These are phyloP conservation scores for Pyricularia grisea DNA, from an alignment of 2,329 filamentous ascomycete species.

Conservation along the genomic window DNA sequence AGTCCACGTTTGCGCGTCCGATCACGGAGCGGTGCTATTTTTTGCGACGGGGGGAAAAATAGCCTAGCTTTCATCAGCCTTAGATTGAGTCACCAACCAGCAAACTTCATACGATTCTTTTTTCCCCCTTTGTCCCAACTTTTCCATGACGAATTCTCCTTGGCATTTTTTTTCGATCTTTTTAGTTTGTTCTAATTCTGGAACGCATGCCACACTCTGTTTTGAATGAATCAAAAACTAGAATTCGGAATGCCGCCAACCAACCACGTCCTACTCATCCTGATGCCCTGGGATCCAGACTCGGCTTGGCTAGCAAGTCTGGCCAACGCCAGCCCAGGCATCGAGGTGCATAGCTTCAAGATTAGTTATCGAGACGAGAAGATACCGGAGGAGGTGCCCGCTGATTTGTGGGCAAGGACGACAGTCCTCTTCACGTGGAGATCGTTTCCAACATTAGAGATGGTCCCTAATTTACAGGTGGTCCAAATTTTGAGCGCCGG, in stretches of 20 bases:
- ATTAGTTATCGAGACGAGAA: not conserved
- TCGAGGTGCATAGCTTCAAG: not conserved
- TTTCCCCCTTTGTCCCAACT: not conserved
- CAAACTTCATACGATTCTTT: not conserved
- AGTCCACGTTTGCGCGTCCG: not conserved
- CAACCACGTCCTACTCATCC: not conserved
- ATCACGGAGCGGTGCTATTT: not conserved
- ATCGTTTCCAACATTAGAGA: conserved; percentile 28
- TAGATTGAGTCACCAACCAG: not conserved
- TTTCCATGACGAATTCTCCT: not conserved
- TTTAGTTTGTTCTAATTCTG: not conserved
- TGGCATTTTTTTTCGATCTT: not conserved
- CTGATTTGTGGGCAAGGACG: conserved; percentile 29
- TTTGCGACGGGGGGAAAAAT: not conserved
- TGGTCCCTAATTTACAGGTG: conserved; percentile 26
- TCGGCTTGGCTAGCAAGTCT: not conserved
- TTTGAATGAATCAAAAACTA: not conserved
- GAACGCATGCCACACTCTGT: not conserved
- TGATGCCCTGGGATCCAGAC: not conserved
- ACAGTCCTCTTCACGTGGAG: conserved; percentile 26
- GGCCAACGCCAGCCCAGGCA: not conserved
- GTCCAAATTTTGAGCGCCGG: too few relatives aligned
- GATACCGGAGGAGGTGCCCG: not conserved
- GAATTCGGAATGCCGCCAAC: not conserved
- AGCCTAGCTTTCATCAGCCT: not conserved